Base-by-base conservation (phyloP, 139 green algal species). In the Chlamydomonas schloesseri region DNA sequence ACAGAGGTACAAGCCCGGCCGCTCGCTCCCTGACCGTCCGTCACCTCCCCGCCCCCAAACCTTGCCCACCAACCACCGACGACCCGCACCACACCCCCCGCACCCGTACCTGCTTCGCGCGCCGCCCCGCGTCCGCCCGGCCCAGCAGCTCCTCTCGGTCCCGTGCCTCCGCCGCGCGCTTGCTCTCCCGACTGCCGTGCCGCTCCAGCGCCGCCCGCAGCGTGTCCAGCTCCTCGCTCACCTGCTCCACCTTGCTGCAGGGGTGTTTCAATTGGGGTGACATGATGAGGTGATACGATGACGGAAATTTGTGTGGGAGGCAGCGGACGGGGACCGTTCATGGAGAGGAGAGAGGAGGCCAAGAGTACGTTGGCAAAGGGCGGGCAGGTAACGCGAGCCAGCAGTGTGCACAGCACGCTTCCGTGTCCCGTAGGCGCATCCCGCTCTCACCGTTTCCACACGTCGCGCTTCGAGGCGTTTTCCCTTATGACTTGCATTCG, bases 221-320 rank as follows among this genome's bases (percentile, higher is more conserved):
- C 0, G 89, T 62, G 74, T 95, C 90, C n/a, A 91, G 83, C 86
- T 98, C 96, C 82, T 98, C 96, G 8, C 84, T 72, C 10, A 98
- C 90, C 82, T 96, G 93, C 88, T 98, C 94, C 69, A 98, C 95
- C 86, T 98, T 98, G 26, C 93, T 96, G 90, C 67, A 10, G 55
- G 11, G 58, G 21, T 34, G 53, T 33, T 58, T 17, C 36, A 42
- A 23, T 58, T 55, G 9, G 64, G 50, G 69, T 20, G 26, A 42
- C 18, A 21, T 73, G 82, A 10, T 11, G 26, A 57, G 28, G n/a
- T 37, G 14, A 29, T 20, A 26, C 13, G 57, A 74, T 34, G 29
- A 60, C 29, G 64, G 29, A 71, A n/a, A n/a, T 71, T 15, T 36
- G 64, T 42, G 29, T n/a, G n/a, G n/a, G n/a, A n/a, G n/a, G n/a